A percentile compares a stretch with the other conserved stretches of the same genome.
Conservation (phyloP, 192 early-diverging fungal species). For the Coemansia sp. region DNA sequence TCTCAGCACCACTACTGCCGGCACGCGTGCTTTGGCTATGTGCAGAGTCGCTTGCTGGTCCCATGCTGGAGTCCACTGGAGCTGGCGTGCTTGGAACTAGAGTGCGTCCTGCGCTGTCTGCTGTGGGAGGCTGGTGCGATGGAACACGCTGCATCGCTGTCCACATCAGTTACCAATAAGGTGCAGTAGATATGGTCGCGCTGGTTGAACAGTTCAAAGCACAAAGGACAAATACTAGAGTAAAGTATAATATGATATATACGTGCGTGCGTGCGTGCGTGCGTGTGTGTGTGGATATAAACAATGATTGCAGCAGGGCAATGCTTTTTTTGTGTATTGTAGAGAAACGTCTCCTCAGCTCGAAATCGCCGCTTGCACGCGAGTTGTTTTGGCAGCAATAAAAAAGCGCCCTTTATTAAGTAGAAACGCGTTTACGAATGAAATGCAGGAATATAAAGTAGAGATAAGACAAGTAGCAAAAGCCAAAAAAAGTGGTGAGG, state of each 20-base stretch:
- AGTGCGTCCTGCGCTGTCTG: conserved; percentile 23
- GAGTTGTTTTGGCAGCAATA: background rate
- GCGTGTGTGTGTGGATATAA: background rate
- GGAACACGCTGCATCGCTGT: conserved; percentile 46
- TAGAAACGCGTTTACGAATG: background rate
- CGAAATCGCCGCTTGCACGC: background rate
- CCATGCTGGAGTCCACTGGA: background rate
- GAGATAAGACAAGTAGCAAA: background rate
- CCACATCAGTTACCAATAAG: conserved; percentile 23
- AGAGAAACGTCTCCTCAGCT: background rate
- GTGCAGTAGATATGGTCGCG: background rate
- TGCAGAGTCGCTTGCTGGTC: background rate
- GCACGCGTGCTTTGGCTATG: conserved; percentile 6
- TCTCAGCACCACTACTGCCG: background rate
- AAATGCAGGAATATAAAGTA: conserved; percentile 3
- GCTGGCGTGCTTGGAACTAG: conserved; percentile 22
- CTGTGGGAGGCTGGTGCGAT: conserved; percentile 12
- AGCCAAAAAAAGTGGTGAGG: background rate
- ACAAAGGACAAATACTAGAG: no score
- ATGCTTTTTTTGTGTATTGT: background rate
- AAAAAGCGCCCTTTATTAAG: background rate
- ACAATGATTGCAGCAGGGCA: background rate
- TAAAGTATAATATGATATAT: no score
- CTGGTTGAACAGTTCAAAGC: background rate
- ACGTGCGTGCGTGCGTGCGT: background rate